These are phyloP conservation scores for Trifolium repens DNA, from an alignment of 306 rosid species.

Conservation along the genomic window DNA sequence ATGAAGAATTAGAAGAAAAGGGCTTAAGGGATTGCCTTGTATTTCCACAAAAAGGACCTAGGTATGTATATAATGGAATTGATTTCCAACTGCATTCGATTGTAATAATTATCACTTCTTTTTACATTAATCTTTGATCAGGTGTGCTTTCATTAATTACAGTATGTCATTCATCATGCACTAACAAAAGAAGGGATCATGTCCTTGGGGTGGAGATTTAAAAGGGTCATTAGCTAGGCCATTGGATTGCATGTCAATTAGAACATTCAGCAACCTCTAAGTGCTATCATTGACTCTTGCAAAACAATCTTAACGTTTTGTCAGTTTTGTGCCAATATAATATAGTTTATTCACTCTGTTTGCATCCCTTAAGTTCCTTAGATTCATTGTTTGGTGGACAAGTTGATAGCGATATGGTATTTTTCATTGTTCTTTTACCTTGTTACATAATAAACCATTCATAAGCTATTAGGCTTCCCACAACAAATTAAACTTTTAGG, in stretches of 20 bases:
- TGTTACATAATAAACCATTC: constrained; percentile 8
- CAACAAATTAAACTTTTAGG: constrained; percentile 1
- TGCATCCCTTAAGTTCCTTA: constrained; percentile 11
- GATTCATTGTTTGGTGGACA: constrained; percentile 17
- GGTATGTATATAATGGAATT: constrained; percentile 50
- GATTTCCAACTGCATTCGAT: constrained; percentile 26
- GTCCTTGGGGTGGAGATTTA: not conserved
- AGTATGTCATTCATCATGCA: constrained; percentile 21
- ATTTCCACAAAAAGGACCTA: constrained; percentile 85
- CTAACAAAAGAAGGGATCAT: constrained; percentile 13
- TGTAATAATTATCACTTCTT: not conserved
- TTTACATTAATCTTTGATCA: constrained; percentile 19
- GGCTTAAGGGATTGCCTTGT: constrained; percentile 81
- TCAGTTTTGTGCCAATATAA: constrained; percentile 24
- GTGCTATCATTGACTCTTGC: constrained; percentile 15
- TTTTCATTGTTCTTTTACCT: not conserved
- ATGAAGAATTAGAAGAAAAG: constrained; percentile 66
- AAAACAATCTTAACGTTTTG: constrained; percentile 1
- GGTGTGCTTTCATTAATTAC: constrained; percentile 11
- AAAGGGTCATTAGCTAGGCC: not conserved
- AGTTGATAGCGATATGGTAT: not conserved
- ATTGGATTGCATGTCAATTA: constrained; percentile 12
- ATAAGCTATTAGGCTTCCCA: not conserved
- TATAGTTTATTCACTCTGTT: constrained; percentile 11
- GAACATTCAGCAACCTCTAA: constrained; percentile 18